phyloP scores from a whole-genome alignment of 257 asterid species.

The Perilla frutescens region DNA sequence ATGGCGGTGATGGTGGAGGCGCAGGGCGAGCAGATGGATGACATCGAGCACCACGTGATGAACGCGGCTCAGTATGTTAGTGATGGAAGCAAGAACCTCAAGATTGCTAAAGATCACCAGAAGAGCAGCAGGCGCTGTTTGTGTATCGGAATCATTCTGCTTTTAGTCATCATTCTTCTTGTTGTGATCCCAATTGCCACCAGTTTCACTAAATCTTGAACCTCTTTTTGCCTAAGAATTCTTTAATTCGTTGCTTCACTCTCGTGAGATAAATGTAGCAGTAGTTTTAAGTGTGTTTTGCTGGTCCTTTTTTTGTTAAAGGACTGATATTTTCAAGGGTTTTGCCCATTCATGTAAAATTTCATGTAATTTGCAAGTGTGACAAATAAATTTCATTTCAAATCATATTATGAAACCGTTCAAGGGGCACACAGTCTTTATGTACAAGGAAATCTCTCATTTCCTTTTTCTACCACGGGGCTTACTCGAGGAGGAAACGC shows the following conservation, averaged over 20 bases:
- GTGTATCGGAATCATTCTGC: slow-evolving; percentile 70
- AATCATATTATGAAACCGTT: neutral
- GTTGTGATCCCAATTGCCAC: slow-evolving; percentile 72
- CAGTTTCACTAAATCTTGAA: slow-evolving; percentile 68
- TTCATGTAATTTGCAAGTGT: neutral
- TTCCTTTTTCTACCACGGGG: slow-evolving; percentile 77
- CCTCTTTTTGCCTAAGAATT: neutral
- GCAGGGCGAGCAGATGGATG: slow-evolving; percentile 93
- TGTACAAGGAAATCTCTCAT: slow-evolving; percentile 23
- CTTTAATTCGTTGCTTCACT: slow-evolving; percentile 29
- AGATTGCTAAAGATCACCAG: slow-evolving; percentile 72
- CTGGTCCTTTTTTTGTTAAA: neutral
- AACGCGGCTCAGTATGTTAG: slow-evolving; percentile 69
- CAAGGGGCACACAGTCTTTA: neutral
- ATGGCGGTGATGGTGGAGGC: slow-evolving; percentile 84
- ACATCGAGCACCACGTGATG: slow-evolving; percentile 83
- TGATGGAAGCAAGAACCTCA: slow-evolving; percentile 76
- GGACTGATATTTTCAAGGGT: neutral
- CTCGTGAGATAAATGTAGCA: slow-evolving; percentile 30
- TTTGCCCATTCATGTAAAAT: neutral
- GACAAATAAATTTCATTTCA: neutral
- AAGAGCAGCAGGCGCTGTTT: slow-evolving; percentile 82
- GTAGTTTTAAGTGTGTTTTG: neutral
- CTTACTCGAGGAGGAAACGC: slow-evolving; percentile 47
- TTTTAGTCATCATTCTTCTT: slow-evolving; percentile 62